phyloP scores from a whole-genome alignment of 371 early-diverging fungal genomes.

The Basidiobolus meristosporus region DNA sequence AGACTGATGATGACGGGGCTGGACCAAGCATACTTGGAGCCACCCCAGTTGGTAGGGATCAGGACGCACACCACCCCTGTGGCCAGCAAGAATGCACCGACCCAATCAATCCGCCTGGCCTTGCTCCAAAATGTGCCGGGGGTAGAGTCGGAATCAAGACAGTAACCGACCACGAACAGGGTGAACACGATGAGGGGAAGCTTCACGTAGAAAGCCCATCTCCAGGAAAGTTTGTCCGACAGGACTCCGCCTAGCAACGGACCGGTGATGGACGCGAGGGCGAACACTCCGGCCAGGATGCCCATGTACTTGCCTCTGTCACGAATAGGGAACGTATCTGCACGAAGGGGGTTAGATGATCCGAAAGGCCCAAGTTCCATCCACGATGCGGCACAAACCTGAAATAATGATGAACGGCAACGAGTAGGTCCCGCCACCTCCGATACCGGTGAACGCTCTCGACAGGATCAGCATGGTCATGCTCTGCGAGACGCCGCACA shows the following conservation, averaged over 20 bases:
- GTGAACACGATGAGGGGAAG: conserved; percentile 40
- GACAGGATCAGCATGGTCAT: conserved; percentile 41
- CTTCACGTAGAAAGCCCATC: conserved; percentile 65
- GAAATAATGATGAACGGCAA: conserved; percentile 50
- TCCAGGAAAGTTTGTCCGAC: conserved; percentile 24
- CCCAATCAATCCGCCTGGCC: conserved; percentile 15
- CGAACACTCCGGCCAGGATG: conserved; percentile 24
- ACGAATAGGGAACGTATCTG: conserved; percentile 5
- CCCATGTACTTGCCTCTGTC: conserved; percentile 30
- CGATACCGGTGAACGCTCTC: conserved; percentile 56
- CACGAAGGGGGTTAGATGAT: neutral
- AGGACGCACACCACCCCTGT: conserved; percentile 1
- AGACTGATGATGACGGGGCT: conserved; percentile 21
- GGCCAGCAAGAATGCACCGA: neutral
- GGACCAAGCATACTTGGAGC: conserved; percentile 41
- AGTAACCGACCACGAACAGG: conserved; percentile 20
- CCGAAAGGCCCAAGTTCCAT: neutral
- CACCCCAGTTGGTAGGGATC: conserved; percentile 7
- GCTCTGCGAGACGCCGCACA: conserved; percentile 29
- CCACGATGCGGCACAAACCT: conserved; percentile 22
- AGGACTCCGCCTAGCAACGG: conserved; percentile 59
- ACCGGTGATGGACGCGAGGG: conserved; percentile 45
- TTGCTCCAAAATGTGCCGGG: conserved; percentile 14
- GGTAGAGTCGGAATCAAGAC: conserved; percentile 23
- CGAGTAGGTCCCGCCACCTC: conserved; percentile 58